Conservation (phyloP, 148 eudicot species). For the Dysphania ambrosioides region DNA sequence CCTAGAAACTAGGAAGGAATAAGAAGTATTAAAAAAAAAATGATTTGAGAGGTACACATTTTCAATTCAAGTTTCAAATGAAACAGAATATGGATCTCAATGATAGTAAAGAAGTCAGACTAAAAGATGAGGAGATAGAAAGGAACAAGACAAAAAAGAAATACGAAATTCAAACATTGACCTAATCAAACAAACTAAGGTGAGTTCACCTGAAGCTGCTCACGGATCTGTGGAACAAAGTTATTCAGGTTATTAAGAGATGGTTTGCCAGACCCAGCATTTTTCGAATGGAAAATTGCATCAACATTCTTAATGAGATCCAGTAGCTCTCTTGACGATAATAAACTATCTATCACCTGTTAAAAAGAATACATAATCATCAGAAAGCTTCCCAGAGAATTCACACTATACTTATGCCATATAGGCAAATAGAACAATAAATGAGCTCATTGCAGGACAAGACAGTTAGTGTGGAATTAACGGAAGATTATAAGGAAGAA, state of each 20-base stretch:
- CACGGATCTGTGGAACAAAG: slow-evolving; percentile 66
- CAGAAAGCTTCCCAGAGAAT: not conserved
- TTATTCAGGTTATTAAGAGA: slow-evolving; percentile 44
- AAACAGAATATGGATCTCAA: not conserved
- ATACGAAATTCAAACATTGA: not conserved
- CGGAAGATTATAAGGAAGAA: too few species aligned
- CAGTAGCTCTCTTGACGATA: slow-evolving; percentile 62
- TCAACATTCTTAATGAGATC: slow-evolving; percentile 71
- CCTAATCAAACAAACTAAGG: not conserved
- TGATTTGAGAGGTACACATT: slow-evolving; percentile 4
- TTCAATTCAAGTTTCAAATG: not conserved
- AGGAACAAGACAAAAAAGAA: too few species aligned
- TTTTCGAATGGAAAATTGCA: slow-evolving; percentile 56
- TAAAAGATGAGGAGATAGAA: too few species aligned
- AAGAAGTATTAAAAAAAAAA: too few species aligned
- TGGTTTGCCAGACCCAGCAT: slow-evolving; percentile 49
- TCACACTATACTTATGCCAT: not conserved
- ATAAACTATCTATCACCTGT: slow-evolving; percentile 70
- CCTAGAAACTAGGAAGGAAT: not conserved
- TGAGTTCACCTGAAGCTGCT: slow-evolving; percentile 66
- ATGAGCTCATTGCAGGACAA: not conserved
- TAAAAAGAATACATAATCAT: slow-evolving; percentile 12
- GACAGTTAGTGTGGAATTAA: not conserved
- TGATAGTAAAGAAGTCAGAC: too few species aligned
- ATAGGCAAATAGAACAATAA: not conserved